Base-by-base conservation (phyloP, 1,284 basidiomycete genomes). In the Caloboletus inedulis region DNA sequence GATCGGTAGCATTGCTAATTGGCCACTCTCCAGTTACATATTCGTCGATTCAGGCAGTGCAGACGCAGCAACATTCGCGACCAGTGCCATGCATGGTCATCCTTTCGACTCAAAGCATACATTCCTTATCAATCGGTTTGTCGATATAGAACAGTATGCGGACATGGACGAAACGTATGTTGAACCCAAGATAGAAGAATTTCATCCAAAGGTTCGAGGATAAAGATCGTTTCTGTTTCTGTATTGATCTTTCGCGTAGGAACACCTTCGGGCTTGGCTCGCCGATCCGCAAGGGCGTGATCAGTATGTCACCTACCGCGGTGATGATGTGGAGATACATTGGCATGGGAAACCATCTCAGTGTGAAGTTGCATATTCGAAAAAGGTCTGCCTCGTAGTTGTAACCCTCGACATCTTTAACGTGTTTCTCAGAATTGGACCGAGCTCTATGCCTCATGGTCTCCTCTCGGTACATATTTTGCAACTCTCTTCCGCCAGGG, bases 361-460 rank as follows among this genome's bases (percentile, higher is more conserved):
- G 59, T 86, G 89, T 63, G 94, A 98, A 70, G 69, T 89, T 37
- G 90, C 91, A 18, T 80, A 87, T 64, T 75, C 74, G 54, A 88
- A 87, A 77, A 81, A 79, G 51, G 90, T 90, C 57, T 59, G 83
- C 71, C 49, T 44, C n/a, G 8, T 13, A 27, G 12, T 33, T 35
- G 42, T 42, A 29, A 31, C 12, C 10, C 12, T 33, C 10, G 29
- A 40, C 54, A 41, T 47, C 16, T 16, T 49, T 58, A 25, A 59
- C 55, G 16, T 36, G 27, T 44, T 51, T 50, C 54, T 14, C 47
- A 91, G 85, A 86, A 90, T 69, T 99, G 97, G 94, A 98, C 94
- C 64, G 94, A 99, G 66, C 87, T 97, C 41, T 99, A 98, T 74
- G 89, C 95, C 39, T 89, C 92, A 46, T 99, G 97, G 97, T 98